phyloP scores from a whole-genome alignment of 2,329 filamentous ascomycete genomes.

The Conoideocrella luteorostrata region DNA sequence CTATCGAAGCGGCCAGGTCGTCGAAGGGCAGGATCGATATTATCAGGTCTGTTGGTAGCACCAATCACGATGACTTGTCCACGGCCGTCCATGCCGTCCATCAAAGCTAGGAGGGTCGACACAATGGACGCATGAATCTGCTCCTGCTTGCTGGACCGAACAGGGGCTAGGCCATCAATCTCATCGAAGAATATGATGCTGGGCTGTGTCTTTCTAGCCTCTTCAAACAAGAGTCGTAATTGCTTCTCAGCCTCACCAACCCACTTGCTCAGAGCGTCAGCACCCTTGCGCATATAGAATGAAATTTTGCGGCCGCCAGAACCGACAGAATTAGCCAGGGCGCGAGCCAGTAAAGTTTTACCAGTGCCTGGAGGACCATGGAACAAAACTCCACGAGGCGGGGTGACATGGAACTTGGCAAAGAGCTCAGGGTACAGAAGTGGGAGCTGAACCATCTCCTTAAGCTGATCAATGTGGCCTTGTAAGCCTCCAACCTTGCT shows the following conservation, averaged over 20 bases:
- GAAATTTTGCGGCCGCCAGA: conserved; percentile 89
- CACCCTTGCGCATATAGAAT: conserved; percentile 99
- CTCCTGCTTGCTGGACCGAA: conserved; percentile 95
- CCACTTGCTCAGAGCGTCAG: conserved; percentile 97
- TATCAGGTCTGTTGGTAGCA: conserved; percentile 95
- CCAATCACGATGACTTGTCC: conserved; percentile 98
- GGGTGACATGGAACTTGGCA: conserved; percentile 82
- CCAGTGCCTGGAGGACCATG: conserved; percentile 95
- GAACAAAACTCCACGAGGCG: conserved; percentile 89
- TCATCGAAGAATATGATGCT: conserved; percentile 99
- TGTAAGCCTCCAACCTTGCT: conserved; percentile 89
- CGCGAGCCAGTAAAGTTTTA: conserved; percentile 93
- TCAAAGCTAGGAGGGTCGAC: conserved; percentile 83
- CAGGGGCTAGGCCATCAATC: conserved; percentile 92
- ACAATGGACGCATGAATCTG: conserved; percentile 98
- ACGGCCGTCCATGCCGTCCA: conserved; percentile 98
- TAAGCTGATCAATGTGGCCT: conserved; percentile 91
- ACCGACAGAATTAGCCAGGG: conserved; percentile 84
- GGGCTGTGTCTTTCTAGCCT: conserved; percentile 89
- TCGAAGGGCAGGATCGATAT: conserved; percentile 90
- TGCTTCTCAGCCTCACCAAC: conserved; percentile 97
- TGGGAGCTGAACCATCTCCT: conserved; percentile 96
- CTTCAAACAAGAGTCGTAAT: conserved; percentile 86
- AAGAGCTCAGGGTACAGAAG: conserved; percentile 94
- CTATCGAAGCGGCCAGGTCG: conserved; percentile 91